Evolutionary conservation across 2,329 filamentous ascomycete species (phyloP).

Genomic region (Cytospora leucostoma): DNA sequence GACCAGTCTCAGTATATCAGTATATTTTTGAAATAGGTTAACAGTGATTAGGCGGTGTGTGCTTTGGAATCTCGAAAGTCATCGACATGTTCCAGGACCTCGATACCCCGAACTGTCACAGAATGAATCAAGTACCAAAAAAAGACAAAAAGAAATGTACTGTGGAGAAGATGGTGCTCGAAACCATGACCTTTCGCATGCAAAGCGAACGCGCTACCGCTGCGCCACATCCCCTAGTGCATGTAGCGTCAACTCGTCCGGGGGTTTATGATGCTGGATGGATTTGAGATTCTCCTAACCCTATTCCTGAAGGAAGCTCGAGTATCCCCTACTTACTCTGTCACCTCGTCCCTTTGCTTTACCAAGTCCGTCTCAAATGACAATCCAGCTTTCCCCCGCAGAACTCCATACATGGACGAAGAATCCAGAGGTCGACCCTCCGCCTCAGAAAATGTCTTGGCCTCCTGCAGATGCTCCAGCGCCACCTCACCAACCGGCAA

Average conservation of each 20-base stretch:
- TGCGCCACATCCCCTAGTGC: slow-evolving; percentile 17
- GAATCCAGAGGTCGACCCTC: slow-evolving; percentile 47
- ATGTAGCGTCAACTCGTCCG: neutral
- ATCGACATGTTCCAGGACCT: too few species aligned
- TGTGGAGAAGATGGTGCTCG: too few species aligned
- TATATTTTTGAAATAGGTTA: too few species aligned
- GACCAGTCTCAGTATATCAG: too few species aligned
- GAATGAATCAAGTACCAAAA: too few species aligned
- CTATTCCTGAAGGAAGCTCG: too few species aligned
- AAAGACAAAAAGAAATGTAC: too few species aligned
- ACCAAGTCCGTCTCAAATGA: slow-evolving; percentile 46
- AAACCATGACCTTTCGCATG: neutral
- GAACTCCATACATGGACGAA: slow-evolving; percentile 51
- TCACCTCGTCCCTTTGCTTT: slow-evolving; percentile 33
- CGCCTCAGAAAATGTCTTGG: slow-evolving; percentile 44
- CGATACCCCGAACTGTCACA: too few species aligned
- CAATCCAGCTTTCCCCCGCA: slow-evolving; percentile 46
- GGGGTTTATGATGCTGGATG: too few species aligned
- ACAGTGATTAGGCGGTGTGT: too few species aligned
- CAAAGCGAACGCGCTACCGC: slow-evolving; percentile 25
- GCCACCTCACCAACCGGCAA: slow-evolving; percentile 47
- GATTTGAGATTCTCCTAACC: neutral
- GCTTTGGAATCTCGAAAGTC: too few species aligned
- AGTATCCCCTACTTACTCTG: neutral
- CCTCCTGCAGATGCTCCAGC: slow-evolving; percentile 45